Evolutionary conservation across 1,139 yeast genomes (phyloP).

Genomic region (Candida frijolesensis): DNA sequence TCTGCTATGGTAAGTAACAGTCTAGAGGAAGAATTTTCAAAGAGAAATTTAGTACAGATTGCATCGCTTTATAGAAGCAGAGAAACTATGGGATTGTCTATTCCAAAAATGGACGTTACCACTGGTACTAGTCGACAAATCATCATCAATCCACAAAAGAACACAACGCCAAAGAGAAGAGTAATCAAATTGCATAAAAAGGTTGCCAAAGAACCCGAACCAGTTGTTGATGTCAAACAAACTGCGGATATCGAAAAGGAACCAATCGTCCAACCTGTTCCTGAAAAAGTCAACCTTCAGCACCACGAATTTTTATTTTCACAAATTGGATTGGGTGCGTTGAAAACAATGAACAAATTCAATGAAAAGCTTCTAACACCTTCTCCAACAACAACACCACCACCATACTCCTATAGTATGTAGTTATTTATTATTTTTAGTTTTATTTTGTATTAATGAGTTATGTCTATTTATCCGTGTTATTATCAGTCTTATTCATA

Average conservation of each 20-base stretch:
- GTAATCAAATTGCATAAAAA: slow-evolving; percentile 39
- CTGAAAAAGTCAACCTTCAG: neutral
- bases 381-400: slow-evolving; percentile 1
- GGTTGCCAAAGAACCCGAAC: slow-evolving; percentile 2
- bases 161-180: slow-evolving; percentile 50
- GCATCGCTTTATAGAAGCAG: neutral
- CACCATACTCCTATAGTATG: slow-evolving; percentile 1
- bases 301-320: neutral
- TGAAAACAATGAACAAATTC: neutral
- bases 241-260: neutral
- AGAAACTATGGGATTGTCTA: neutral
- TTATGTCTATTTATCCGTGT: neutral
- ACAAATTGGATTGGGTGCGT: slow-evolving; percentile 3
- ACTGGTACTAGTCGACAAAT: slow-evolving; percentile 1
- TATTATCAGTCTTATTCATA: neutral
- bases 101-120: slow-evolving; percentile 39
- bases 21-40: slow-evolving; percentile 1
- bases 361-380: neutral
- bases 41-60: neutral
- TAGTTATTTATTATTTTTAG: neutral
- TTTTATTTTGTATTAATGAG: slow-evolving; percentile 1
- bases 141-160: slow-evolving; percentile 11
- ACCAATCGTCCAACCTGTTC: neutral
- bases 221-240: neutral
- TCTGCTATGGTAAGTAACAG: neutral